These are phyloP conservation scores for Lipomyces yamadae DNA, from an alignment of 805 yeast species.

Conservation along the genomic window DNA sequence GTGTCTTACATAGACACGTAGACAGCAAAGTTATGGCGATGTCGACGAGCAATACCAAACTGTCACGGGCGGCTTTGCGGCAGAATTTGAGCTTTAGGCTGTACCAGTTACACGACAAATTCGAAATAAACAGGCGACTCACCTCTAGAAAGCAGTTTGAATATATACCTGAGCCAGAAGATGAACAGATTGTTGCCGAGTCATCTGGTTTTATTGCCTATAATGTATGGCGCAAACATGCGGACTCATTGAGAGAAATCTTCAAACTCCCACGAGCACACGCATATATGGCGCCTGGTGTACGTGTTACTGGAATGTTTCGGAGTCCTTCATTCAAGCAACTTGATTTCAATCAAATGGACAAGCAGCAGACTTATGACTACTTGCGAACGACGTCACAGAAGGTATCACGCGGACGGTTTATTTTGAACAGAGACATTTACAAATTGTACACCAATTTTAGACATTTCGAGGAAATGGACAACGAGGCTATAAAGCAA, in stretches of 20 bases:
- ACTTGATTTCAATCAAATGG: neutral
- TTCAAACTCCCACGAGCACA: neutral
- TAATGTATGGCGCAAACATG: constrained; percentile 1
- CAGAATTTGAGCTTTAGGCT: neutral
- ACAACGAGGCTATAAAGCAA: neutral
- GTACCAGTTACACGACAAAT: neutral
- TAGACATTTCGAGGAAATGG: neutral
- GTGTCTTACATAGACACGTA: neutral
- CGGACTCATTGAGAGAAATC: neutral
- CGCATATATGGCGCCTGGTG: neutral
- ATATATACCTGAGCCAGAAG: neutral
- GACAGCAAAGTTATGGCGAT: neutral
- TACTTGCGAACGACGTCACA: neutral
- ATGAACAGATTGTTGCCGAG: neutral
- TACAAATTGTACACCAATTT: neutral
- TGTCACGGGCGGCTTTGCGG: neutral
- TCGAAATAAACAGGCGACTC: neutral
- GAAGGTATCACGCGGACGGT: neutral
- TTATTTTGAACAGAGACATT: neutral
- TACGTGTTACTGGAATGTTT: constrained; percentile 1
- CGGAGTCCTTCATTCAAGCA: neutral
- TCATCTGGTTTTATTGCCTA: neutral
- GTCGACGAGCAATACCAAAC: neutral
- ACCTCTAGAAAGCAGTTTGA: neutral
- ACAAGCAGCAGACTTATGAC: neutral